phyloP scores from a whole-genome alignment of 331 rosid genomes.

The Phaseolus coccineus region DNA sequence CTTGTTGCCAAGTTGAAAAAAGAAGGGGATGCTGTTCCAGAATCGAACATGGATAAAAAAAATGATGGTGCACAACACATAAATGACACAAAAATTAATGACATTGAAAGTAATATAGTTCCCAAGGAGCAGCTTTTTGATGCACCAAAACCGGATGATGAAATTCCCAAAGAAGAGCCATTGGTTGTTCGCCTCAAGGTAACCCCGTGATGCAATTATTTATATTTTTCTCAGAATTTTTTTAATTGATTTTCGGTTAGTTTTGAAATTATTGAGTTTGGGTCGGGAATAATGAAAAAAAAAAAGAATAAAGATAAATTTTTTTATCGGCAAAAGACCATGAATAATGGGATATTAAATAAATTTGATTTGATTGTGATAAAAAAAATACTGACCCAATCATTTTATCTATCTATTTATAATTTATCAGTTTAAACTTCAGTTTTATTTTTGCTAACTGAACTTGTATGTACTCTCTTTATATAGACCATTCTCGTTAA shows the following conservation, averaged over 20 bases:
- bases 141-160: constrained; percentile 61
- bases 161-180: constrained; percentile 73
- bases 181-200: constrained; percentile 97
- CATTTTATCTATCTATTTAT: not conserved
- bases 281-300: not conserved
- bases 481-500: too few species aligned
- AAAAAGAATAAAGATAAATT: too few species aligned
- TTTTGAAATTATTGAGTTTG: not conserved
- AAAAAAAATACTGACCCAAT: not conserved
- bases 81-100: constrained; percentile 52
- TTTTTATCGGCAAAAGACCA: too few species aligned
- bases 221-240: not conserved
- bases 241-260: not conserved
- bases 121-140: constrained; percentile 63
- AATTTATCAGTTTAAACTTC: not conserved
- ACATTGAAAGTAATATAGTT: constrained; percentile 45
- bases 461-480: not conserved
- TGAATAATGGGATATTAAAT: not conserved
- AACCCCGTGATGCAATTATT: constrained; percentile 35
- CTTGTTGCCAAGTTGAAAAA: constrained; percentile 98
- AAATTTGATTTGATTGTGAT: not conserved
- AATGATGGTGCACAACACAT: constrained; percentile 53
- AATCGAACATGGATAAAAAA: constrained; percentile 63
- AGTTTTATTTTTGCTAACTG: not conserved
- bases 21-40: constrained; percentile 77